Conservation (phyloP, 352 stramenopile genomes). For the Phytophthora foliorum region DNA sequence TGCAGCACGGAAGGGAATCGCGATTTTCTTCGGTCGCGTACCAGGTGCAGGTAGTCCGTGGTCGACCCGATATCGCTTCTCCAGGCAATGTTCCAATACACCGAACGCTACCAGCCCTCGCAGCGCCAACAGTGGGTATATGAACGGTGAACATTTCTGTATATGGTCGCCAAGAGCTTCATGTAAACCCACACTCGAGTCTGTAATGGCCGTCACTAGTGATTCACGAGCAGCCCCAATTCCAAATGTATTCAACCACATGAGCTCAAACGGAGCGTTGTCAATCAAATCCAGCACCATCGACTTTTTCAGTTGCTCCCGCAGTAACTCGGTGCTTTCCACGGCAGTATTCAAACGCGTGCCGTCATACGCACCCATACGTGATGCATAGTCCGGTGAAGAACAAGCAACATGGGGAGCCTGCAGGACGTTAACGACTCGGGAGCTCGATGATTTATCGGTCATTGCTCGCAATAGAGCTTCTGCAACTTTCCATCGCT, state of each 20-base stretch:
- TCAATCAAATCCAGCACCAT: constrained; percentile 71
- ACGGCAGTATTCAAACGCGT: constrained; percentile 40
- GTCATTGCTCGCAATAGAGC: constrained; percentile 43
- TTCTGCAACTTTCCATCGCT: constrained; percentile 72
- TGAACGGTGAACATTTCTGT: constrained; percentile 33
- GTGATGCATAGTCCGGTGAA: constrained; percentile 45
- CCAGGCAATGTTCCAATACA: constrained; percentile 80
- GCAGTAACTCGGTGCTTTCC: constrained; percentile 18
- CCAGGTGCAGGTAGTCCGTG: constrained; percentile 66
- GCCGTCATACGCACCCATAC: constrained; percentile 52
- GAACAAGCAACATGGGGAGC: constrained; percentile 45
- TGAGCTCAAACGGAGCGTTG: constrained; percentile 63
- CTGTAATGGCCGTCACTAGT: constrained; percentile 46
- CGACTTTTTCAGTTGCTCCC: constrained; percentile 43
- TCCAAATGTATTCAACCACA: constrained; percentile 63
- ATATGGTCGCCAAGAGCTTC: constrained; percentile 24
- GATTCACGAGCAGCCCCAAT: constrained; percentile 10
- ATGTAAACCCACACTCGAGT: constrained; percentile 40
- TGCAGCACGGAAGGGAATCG: constrained; percentile 90
- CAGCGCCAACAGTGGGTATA: constrained; percentile 62
- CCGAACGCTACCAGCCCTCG: constrained; percentile 80
- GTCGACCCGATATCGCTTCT: constrained; percentile 88
- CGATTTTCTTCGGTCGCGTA: constrained; percentile 69
- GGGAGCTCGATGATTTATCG: constrained; percentile 12
- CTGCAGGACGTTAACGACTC: constrained; percentile 49